Conservation (phyloP, 768 basidiomycete species). For the Russula earlei region DNA sequence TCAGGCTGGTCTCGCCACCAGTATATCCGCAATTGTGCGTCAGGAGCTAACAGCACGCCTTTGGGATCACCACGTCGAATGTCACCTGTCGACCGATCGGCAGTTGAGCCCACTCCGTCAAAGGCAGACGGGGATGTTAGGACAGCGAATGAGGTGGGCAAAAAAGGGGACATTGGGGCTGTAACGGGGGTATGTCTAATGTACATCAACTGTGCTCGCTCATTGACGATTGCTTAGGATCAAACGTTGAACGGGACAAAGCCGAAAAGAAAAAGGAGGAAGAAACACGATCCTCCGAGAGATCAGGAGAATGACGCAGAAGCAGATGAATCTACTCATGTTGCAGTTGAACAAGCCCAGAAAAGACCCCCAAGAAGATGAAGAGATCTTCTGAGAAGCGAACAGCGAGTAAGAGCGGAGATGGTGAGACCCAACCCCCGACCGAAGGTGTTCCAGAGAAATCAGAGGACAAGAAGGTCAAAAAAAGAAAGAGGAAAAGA, state of each 20-base stretch:
- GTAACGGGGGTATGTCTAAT: slow-evolving; percentile 18
- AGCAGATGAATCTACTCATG: neutral
- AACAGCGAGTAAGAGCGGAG: too few relatives aligned
- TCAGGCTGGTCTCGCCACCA: slow-evolving; percentile 8
- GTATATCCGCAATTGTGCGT: slow-evolving; percentile 24
- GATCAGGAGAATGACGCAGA: slow-evolving; percentile 15
- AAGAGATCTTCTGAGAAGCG: slow-evolving; percentile 15
- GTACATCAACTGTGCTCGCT: neutral
- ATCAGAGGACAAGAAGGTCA: slow-evolving; percentile 24
- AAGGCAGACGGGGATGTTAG: neutral
- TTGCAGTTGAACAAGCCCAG: neutral
- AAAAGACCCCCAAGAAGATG: slow-evolving; percentile 1
- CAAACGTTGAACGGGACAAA: slow-evolving; percentile 4
- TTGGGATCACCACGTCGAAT: slow-evolving; percentile 53
- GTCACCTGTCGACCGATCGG: slow-evolving; percentile 32
- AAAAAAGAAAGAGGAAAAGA: slow-evolving; percentile 21
- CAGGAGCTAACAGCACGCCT: slow-evolving; percentile 66
- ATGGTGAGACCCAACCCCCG: slow-evolving; percentile 1
- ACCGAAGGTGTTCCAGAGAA: neutral
- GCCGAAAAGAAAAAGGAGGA: slow-evolving; percentile 26
- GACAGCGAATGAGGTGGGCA: neutral
- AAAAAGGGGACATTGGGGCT: neutral
- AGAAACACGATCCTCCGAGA: slow-evolving; percentile 24
- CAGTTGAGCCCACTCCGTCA: slow-evolving; percentile 14
- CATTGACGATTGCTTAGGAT: neutral